Base-by-base conservation (phyloP, 2,329 filamentous ascomycete genomes). In the Colletotrichum liriopes region DNA sequence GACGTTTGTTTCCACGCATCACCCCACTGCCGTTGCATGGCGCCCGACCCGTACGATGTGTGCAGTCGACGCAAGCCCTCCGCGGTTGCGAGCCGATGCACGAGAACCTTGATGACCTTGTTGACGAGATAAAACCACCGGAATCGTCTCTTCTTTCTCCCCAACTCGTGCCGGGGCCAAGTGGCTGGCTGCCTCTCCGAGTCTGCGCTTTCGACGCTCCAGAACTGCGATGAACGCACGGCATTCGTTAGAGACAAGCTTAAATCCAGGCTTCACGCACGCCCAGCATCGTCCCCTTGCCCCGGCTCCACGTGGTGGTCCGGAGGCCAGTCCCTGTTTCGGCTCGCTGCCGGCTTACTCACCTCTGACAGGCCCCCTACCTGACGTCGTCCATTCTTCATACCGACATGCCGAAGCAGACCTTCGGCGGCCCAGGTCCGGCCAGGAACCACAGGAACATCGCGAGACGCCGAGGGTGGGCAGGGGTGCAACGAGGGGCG, bases 41-140 rank as follows among this genome's bases (percentile, higher is more conserved):
- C 32, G 14, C 23, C 29, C 52, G 20, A 23, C 7, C 29, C 52
- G 8, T 47, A 6, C 7, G 39, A 39, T 59, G 23, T 16, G 47
- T 51, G 11, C 23, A 29, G 35, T n/a, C 56, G 18, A 41, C n/a
- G 18, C 18, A 18, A 4, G 37, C n/a, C 2, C 12, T 29, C 5
- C 0, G 12, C n/a, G 16, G 23, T 41, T 39, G 26, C 16, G 7
- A 18, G 37, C 16, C 18, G 45, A 18, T 51, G 45, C 60, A 37
- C 39, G 35, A 26, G 45, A 54, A 67, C 65, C 56, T 41, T 54
- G 65, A 67, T 67, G 55, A 35, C 16, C 55, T 26, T n/a, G 9
- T 6, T 12, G 23, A 32, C 18, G 45, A 23, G 4, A 35, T 54
- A 20, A 43, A 61, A 8, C 16, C 23, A 23, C 23, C 16, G 20